Base-by-base conservation (phyloP, 2,329 filamentous ascomycete species). In the Helotiales sp. region DNA sequence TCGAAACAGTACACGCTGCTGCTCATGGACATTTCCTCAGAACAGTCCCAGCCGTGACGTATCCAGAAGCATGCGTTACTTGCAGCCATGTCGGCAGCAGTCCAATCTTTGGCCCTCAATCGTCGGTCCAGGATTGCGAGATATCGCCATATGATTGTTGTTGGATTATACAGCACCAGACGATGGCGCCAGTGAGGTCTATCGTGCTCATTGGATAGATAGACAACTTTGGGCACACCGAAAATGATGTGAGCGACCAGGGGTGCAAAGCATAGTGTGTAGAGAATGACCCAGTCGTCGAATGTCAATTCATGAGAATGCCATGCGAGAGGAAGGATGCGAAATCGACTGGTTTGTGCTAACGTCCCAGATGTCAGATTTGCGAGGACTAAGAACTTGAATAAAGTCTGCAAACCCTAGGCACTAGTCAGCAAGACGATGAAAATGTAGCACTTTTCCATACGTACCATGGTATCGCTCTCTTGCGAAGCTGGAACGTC, bases 31-130 rank as follows among this genome's bases (percentile, higher is more conserved):
- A 71, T 69, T 9, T 61, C 58, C 50, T 74, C 69, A 9, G 63
- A 67, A 3, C 71, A 72, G 56, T 73, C 65, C 73, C 73, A 75
- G 1, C 70, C 66, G 2, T 64, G 49, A 7, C 51, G 50, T 0
- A 68, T 72, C 72, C 72, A 75, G 57, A 75, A 73, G 10, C 71
- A 52, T 1, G 71, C 68, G 54, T 74, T 74, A 40, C 52, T 69
- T 5, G 72, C 69, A 3, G 70, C 71, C 49, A 73, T 58, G 19
- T 71, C 66, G 7, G 49, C 29, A 0, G 40, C 34, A 34, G 52
- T 66, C 73, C 72, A 75, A 1, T 44, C 27, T 2, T 52, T 65
- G 2, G 70, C 63, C 8, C 72, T 64, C 8, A 73, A 59, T 13
- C 72, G 69, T 4, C 73, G 65, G 53, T 74, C 72, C 0, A 63